Base-by-base conservation (phyloP, 2,329 filamentous ascomycete species). In the Alternaria gansuensis region DNA sequence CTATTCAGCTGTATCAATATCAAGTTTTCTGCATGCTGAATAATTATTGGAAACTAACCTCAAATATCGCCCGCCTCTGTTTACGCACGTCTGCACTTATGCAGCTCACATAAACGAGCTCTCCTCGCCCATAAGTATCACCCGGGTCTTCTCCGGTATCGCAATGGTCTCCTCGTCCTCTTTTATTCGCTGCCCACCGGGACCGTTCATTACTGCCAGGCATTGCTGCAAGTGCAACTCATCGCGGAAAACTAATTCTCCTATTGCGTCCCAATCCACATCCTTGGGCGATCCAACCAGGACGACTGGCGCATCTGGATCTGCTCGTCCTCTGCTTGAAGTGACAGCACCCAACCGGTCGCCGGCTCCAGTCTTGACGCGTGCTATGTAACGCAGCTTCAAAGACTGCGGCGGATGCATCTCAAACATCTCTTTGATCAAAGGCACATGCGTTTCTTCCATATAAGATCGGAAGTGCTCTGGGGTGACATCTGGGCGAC, bases 161-260 rank as follows among this genome's bases (percentile, higher is more conserved):
- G 68, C 62, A 31, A 70, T 70, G 14, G 46, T 50, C 39, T 66
- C 68, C 34, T 72, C 64, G 34, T 70, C 67, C 13, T 70, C 66
- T 44, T 63, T 65, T 7, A 71, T 52, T 10, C 48, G 59, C 23
- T 64, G 58, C 2, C 66, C 67, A 2, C 59, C 57, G 3, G 49
- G 49, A 24, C 59, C 60, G 24, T 69, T 66, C 23, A 66, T 64
- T 1, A 58, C 26, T n/a, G 62, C 61, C 11, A 66, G 56, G 17
- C 61, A 60, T 44, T 71, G 67, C 54, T 70, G 67, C 11, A 71
- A 41, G 51, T 71, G 65, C 39, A 70, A 45, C 28, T 69, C 68
- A 29, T 71, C 67, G n/a, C 60, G 59, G 37, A 70, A 70, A 2
- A 54, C 50, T 65, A 67, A 59, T 26, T 70, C 63, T 13, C 58